Base-by-base conservation (phyloP, 768 basidiomycete species). In the Mycena rebaudengoi region DNA sequence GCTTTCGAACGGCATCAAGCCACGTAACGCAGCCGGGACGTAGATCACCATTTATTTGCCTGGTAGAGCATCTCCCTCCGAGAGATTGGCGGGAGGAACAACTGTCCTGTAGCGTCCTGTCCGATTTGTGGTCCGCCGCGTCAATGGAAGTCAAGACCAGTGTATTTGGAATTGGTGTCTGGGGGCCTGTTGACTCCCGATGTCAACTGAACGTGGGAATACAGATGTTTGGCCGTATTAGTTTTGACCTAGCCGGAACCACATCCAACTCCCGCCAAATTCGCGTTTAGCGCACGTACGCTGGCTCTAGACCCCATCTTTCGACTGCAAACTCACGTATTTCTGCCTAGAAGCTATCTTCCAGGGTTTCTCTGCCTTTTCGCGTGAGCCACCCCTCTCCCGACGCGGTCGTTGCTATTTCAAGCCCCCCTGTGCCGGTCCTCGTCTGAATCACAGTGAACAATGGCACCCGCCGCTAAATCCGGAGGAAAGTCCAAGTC, bases 401-500 rank as follows among this genome's bases (percentile, higher is more conserved):
- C 25, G 45, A 46, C 45, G 45, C 45, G 45, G 45, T 46, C 41
- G 41, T 44, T 13, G 41, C 41, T 8, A 10, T 20, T 10, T 20
- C 21, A 21, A 44, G 35, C 35, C 10, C 35, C 35, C 35, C 35
- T 37, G 35, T 21, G 21, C 8, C 21, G 41, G 21, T 20, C 21
- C 11, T 21, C 8, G 12, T 44, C 41, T 44, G n/a, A 28, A 23
- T 32, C 8, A 10, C 18, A 33, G 39, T 11, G 14, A 14, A 20
- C 60, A 65, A 81, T 87, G 86, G 75, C 85, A 41, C 86, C 86
- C 51, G 73, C 75, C 65, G 76, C 80, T 68, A 83, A 85, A 68
- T 79, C 85, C 30, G 88, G 87, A 51, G 89, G 87, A 69, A 91
- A 90, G 70, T 84, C 88, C 53, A 88, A 87, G 76, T 76, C 82